phyloP scores from a whole-genome alignment of 805 yeast species.

The Cephaloascus fragrans region DNA sequence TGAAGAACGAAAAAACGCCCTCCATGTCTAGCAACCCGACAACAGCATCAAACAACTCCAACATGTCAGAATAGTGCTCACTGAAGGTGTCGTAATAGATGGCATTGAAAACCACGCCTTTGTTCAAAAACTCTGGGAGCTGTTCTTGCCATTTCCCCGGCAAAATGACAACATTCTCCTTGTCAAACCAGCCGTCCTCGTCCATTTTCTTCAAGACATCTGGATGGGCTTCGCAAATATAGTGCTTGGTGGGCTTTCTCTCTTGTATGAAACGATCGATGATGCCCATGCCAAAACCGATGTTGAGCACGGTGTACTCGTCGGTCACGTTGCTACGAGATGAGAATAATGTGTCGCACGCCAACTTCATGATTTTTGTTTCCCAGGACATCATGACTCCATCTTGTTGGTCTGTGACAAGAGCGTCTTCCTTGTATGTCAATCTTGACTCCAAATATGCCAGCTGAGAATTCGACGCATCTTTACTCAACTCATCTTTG shows the following conservation, averaged over 20 bases:
- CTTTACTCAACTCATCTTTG: conserved; percentile 17
- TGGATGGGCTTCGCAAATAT: conserved; percentile 92
- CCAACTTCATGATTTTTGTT: conserved; percentile 66
- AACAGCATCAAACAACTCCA: conserved; percentile 69
- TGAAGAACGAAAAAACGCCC: conserved; percentile 85
- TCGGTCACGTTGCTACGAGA: too few relatives aligned
- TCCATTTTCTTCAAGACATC: conserved; percentile 66
- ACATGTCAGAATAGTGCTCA: conserved; percentile 85
- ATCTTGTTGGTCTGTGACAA: conserved; percentile 68
- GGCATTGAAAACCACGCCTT: conserved; percentile 76
- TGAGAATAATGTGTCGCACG: conserved; percentile 68
- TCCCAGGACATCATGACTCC: conserved; percentile 99
- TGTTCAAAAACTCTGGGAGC: conserved; percentile 50
- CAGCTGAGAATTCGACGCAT: conserved; percentile 56
- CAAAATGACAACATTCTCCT: conserved; percentile 58
- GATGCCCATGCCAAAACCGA: conserved; percentile 97
- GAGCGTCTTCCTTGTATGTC: conserved; percentile 56
- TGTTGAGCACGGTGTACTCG: conserved; percentile 54
- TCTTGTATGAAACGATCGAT: conserved; percentile 71
- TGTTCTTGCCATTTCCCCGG: conserved; percentile 94
- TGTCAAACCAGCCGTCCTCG: conserved; percentile 76
- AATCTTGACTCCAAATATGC: conserved; percentile 59
- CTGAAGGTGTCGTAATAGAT: conserved; percentile 91
- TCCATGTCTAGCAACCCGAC: conserved; percentile 77
- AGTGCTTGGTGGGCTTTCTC: conserved; percentile 55